Conservation (phyloP, 2,329 filamentous ascomycete genomes). For the Aspergillus pseudoviridinutans region DNA sequence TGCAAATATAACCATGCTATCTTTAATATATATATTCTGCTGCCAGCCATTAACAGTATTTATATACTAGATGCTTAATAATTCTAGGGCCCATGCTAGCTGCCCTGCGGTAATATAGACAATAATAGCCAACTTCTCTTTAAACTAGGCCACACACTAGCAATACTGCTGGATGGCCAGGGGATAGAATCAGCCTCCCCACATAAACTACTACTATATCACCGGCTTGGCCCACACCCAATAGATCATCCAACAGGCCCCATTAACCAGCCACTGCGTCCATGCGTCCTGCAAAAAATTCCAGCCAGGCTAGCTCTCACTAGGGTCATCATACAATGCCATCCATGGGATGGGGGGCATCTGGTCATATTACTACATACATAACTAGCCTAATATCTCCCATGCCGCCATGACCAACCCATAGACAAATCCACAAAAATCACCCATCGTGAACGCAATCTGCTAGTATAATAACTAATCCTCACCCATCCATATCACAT, state of each 20-base stretch:
- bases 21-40: constrained; percentile 5
- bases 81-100: neutral
- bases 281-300: too few species aligned
- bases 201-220: too few species aligned
- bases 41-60: neutral
- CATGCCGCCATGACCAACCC: neutral
- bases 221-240: too few species aligned
- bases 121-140: neutral
- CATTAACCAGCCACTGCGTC: too few species aligned
- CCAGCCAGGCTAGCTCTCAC: too few species aligned
- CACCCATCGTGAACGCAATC: too few species aligned
- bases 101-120: neutral
- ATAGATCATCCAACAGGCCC: too few species aligned
- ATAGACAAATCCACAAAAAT: neutral
- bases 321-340: too few species aligned
- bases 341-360: too few species aligned
- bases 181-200: neutral
- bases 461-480: neutral
- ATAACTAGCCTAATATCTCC: too few species aligned
- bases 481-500: neutral
- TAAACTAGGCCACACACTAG: neutral
- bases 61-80: neutral
- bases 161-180: neutral
- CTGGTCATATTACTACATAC: too few species aligned
- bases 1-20: neutral